Evolutionary conservation across 192 early-diverging fungal species (phyloP), one percentile per base, ranked within the genome.

Genomic region (Linnemannia hyalina): DNA sequence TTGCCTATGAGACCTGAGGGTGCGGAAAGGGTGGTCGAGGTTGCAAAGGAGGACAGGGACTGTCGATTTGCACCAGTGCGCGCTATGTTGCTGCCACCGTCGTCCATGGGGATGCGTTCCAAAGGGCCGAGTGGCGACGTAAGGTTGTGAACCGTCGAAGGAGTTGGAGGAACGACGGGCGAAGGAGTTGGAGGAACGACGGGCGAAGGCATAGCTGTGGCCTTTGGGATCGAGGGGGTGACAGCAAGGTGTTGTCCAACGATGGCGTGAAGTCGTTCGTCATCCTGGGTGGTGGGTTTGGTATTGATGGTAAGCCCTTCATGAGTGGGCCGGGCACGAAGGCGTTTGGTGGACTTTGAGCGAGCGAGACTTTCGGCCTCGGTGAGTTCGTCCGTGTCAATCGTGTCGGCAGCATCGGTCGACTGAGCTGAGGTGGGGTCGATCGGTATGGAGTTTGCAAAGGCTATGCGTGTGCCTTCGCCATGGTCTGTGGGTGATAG

Each of bases 231-330:
- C 23, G 69, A 60, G 22, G 80, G 80, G 11, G 63, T 75, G 16
- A 82, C 1, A 69, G 74, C 74, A 13, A 82, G 69, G 36, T 82
- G 74, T 44, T 82, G 80, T 6, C 80, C 80, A 3, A 82, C 74
- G 29, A 82, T 82, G 5, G 65, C 74, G n/a, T 82, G 80, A 32
- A 82, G 54, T 32, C 70, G 74, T 26, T 82, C 74, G 8, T 74
- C 65, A 16, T 82, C 68, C 0, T 68, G 63, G 20, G n/a, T 40
- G 2, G 74, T 22, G 8, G 65, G 40, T 6, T 73, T 65, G 60
- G 29, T 65, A 47, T 81, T 75, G 65, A 73, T 49, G 23, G 65
- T 42, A 13, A 75, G 73, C 0, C 11, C 32, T 38, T 78, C 42
- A 15, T 3, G 3, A 6, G 60, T 26, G n/a, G 60, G 63, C 6